Percentiles rank a stretch among this genome's conserved stretches.
Conservation (phyloP, 2,329 filamentous ascomycete genomes). For the Phialocephala subalpina region DNA sequence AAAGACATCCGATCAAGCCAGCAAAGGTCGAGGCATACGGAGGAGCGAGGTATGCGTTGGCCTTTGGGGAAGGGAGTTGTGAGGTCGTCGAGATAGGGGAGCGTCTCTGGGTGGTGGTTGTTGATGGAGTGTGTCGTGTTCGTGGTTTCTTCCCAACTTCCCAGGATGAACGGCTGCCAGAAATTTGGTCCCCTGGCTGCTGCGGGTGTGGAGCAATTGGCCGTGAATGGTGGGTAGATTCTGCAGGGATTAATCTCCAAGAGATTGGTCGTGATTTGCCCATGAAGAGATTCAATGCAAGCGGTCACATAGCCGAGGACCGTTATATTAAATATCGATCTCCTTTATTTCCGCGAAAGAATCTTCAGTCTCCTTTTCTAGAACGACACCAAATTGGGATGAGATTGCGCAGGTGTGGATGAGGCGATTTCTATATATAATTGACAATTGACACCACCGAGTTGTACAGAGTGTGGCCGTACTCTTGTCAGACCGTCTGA, state of each 20-base stretch:
- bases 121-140: slow-evolving; percentile 10
- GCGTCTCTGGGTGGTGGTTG: slow-evolving; percentile 5
- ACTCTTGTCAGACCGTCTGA: neutral
- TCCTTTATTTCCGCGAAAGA: slow-evolving; percentile 2
- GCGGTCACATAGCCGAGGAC: neutral
- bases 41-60: slow-evolving; percentile 15
- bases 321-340: neutral
- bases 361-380: slow-evolving; percentile 7
- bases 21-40: slow-evolving; percentile 33
- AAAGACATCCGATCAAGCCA: slow-evolving; percentile 39
- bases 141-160: neutral
- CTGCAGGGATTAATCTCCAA: neutral
- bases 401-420: neutral
- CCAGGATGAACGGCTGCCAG: no score
- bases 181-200: neutral
- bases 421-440: slow-evolving; percentile 3
- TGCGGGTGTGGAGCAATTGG: slow-evolving; percentile 4
- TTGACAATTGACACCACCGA: neutral
- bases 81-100: slow-evolving; percentile 20
- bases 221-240: neutral
- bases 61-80: slow-evolving; percentile 14
- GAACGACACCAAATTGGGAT: neutral
- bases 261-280: slow-evolving; percentile 13
- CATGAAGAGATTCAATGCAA: slow-evolving; percentile 18
- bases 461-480: slow-evolving; percentile 8